Conservation (phyloP, 1,139 yeast genomes). For the Diutina scorzettiae region DNA sequence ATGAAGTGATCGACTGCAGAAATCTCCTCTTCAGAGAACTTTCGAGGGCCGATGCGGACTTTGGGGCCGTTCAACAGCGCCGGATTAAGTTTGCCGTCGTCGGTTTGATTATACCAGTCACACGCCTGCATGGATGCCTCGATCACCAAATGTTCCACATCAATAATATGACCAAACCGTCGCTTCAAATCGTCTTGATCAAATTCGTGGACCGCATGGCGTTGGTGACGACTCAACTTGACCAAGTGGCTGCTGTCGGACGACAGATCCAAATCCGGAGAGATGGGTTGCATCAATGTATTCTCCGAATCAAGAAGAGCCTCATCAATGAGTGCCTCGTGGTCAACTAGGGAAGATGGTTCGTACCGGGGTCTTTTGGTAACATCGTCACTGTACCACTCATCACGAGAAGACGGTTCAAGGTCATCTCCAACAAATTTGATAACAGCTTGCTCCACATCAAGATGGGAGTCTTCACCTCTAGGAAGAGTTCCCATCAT, state of each 20-base stretch:
- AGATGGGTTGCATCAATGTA: not conserved
- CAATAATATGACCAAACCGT: constrained; percentile 17
- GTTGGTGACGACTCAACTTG: constrained; percentile 4
- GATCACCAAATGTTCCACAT: constrained; percentile 23
- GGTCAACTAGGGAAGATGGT: too few relatives aligned
- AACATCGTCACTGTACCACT: constrained; percentile 6
- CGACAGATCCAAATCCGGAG: too few relatives aligned
- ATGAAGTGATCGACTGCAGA: constrained; percentile 63
- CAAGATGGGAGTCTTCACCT: constrained; percentile 18
- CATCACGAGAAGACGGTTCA: constrained; percentile 10
- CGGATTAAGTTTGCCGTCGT: not conserved
- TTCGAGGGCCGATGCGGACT: constrained; percentile 23
- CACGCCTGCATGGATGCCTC: constrained; percentile 26
- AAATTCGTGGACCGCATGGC: not conserved
- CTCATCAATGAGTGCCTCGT: constrained; percentile 53
- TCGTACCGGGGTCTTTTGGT: too few relatives aligned
- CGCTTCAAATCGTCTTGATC: constrained; percentile 7
- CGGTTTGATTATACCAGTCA: constrained; percentile 22
- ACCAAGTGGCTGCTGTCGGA: too few relatives aligned
- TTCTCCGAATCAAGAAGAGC: constrained; percentile 48
- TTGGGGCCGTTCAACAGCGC: constrained; percentile 16
- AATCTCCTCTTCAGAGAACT: constrained; percentile 54
- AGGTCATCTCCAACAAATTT: constrained; percentile 54
- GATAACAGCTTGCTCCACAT: constrained; percentile 66
- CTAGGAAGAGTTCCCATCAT: too few relatives aligned